Evolutionary conservation across 1,284 basidiomycete genomes (phyloP).

Genomic region (Erythrobasidium hasegawianum): DNA sequence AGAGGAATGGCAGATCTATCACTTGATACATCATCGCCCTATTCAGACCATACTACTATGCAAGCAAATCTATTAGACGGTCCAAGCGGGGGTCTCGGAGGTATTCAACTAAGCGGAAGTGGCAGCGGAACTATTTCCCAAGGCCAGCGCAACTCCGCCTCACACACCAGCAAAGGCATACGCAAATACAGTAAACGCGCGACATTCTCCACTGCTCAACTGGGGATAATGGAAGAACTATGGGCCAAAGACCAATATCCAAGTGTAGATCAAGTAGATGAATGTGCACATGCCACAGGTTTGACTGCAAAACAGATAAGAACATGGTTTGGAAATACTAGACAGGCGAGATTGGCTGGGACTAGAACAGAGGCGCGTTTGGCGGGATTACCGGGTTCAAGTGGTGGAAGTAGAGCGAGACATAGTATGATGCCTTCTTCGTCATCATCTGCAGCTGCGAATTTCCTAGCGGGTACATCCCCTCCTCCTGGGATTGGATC

Average conservation of each 20-base stretch:
- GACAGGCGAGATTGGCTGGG: constrained; percentile 30
- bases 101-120: no score
- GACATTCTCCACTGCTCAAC: constrained; percentile 24
- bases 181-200: constrained; percentile 19
- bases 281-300: constrained; percentile 13
- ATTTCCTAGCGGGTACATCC: no score
- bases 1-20: not conserved
- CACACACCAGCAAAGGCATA: constrained; percentile 19
- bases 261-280: constrained; percentile 18
- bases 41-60: not conserved
- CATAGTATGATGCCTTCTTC: no score
- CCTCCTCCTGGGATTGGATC: no score
- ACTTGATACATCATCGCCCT: not conserved
- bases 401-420: no score
- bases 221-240: constrained; percentile 19
- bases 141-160: no score
- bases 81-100: no score
- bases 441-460: no score
- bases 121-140: no score
- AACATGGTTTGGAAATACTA: constrained; percentile 34
- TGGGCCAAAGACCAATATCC: constrained; percentile 26
- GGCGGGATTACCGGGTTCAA: constrained; percentile 11
- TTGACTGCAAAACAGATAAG: constrained; percentile 27
- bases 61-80: no score
- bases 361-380: constrained; percentile 28